These are phyloP conservation scores for Globisporangium alternatum DNA, from an alignment of 352 stramenopile species.

Conservation along the genomic window DNA sequence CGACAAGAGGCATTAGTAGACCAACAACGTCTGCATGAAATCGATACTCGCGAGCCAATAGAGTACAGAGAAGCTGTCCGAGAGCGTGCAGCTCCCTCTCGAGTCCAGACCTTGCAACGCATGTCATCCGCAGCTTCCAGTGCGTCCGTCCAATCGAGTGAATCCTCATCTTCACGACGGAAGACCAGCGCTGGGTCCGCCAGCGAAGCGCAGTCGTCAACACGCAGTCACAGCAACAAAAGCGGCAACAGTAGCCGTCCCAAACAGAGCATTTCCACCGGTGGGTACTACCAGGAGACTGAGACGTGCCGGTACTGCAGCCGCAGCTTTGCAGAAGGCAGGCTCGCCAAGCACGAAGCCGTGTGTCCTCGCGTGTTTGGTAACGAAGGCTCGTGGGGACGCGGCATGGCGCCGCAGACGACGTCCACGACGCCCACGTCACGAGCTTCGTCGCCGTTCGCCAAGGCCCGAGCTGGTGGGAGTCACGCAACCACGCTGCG, in stretches of 20 bases:
- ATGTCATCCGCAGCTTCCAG: constrained; percentile 3
- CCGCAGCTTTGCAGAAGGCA: constrained; percentile 77
- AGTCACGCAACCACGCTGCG: too few relatives aligned
- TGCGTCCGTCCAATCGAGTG: background rate
- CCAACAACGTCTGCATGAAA: background rate
- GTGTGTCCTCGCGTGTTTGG: constrained; percentile 81
- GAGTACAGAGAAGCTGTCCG: background rate
- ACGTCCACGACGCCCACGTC: background rate
- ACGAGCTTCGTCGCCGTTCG: background rate
- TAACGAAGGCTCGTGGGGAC: constrained; percentile 69
- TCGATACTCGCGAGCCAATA: background rate
- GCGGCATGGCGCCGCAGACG: constrained; percentile 29
- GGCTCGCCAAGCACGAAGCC: constrained; percentile 76
- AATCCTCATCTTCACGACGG: constrained; percentile 9
- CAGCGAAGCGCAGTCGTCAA: background rate
- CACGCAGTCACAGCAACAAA: constrained; percentile 7
- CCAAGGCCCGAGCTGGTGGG: background rate
- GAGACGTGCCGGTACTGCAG: constrained; percentile 79
- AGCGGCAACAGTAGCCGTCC: background rate
- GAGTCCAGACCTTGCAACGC: background rate
- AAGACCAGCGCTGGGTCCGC: constrained; percentile 10
- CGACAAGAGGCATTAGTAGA: constrained; percentile 2
- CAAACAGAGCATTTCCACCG: background rate
- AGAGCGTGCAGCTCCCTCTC: background rate
- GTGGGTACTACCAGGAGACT: constrained; percentile 22